phyloP scores from a whole-genome alignment of 805 yeast species.

The Ogataea glucozyma region DNA sequence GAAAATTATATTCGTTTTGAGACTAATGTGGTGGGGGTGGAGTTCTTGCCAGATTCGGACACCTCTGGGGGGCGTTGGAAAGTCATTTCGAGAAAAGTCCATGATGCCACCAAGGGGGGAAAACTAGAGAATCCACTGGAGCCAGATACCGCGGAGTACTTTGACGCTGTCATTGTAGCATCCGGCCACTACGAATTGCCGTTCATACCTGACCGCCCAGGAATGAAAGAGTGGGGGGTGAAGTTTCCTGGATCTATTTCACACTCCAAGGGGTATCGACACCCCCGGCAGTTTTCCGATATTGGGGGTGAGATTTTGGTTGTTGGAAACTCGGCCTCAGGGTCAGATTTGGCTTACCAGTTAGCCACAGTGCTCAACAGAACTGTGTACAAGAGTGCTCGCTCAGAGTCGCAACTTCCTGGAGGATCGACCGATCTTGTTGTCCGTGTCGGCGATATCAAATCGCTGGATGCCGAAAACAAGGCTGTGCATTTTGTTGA shows the following conservation, averaged over 20 bases:
- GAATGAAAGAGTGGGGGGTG: slow-evolving; percentile 49
- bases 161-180: slow-evolving; percentile 65
- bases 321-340: slow-evolving; percentile 79
- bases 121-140: slow-evolving; percentile 12
- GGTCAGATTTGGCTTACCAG: slow-evolving; percentile 69
- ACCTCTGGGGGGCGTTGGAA: slow-evolving; percentile 47
- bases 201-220: slow-evolving; percentile 54
- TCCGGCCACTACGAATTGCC: slow-evolving; percentile 67
- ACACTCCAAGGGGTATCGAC: slow-evolving; percentile 63
- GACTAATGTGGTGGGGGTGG: slow-evolving; percentile 50
- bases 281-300: slow-evolving; percentile 43
- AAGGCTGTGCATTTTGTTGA: slow-evolving; percentile 47
- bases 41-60: slow-evolving; percentile 18
- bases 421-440: slow-evolving; percentile 46
- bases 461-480: slow-evolving; percentile 38
- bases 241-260: slow-evolving; percentile 48
- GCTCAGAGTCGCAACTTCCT: slow-evolving; percentile 47
- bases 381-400: slow-evolving; percentile 49
- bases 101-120: slow-evolving; percentile 36
- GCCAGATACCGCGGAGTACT: slow-evolving; percentile 40
- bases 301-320: slow-evolving; percentile 51
- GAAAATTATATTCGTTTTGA: slow-evolving; percentile 42
- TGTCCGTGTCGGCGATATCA: slow-evolving; percentile 45
- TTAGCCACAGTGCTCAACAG: slow-evolving; percentile 45
- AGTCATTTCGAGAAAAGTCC: slow-evolving; percentile 40